Conservation (phyloP, 441 rosid species). For the Jatropha podagrica region DNA sequence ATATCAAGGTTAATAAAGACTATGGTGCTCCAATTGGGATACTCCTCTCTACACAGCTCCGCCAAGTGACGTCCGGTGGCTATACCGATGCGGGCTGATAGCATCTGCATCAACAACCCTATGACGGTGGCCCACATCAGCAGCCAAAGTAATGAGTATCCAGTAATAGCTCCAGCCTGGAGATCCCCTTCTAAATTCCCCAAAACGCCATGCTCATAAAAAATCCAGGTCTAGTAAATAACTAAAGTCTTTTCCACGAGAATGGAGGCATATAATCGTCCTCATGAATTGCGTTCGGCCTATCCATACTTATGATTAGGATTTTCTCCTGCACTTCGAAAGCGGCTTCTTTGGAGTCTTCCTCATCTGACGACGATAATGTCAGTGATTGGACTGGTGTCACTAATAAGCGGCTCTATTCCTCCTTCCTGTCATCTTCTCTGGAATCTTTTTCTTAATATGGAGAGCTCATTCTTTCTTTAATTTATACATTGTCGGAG, state of each 20-base stretch:
- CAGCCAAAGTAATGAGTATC: slow-evolving; percentile 85
- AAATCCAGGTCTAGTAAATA: slow-evolving; percentile 91
- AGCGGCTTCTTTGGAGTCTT: slow-evolving; percentile 39
- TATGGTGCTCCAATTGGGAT: slow-evolving; percentile 68
- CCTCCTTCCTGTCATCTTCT: slow-evolving; percentile 27
- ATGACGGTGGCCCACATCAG: slow-evolving; percentile 89
- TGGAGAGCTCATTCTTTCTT: slow-evolving; percentile 18
- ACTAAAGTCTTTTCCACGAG: slow-evolving; percentile 91
- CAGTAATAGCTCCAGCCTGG: slow-evolving; percentile 93
- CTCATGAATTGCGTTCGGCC: slow-evolving; percentile 20
- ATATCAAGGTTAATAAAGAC: slow-evolving; percentile 87
- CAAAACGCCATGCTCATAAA: slow-evolving; percentile 91
- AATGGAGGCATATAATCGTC: slow-evolving; percentile 61
- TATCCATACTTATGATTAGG: slow-evolving; percentile 42
- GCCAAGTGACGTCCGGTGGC: slow-evolving; percentile 88
- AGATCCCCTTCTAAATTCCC: slow-evolving; percentile 98
- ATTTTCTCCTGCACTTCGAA: slow-evolving; percentile 71
- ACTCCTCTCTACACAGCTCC: slow-evolving; percentile 90
- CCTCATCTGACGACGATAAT: slow-evolving; percentile 27
- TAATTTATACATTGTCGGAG: neutral
- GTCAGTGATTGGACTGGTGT: slow-evolving; percentile 16
- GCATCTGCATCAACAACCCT: slow-evolving; percentile 83
- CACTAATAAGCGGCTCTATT: slow-evolving; percentile 43
- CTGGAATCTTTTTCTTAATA: slow-evolving; percentile 25
- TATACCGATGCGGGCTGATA: slow-evolving; percentile 87